Percentiles rank a stretch among this genome's conserved stretches.
These are phyloP conservation scores for Tylopilus intermedius DNA, from an alignment of 768 basidiomycete species.

Conservation along the genomic window DNA sequence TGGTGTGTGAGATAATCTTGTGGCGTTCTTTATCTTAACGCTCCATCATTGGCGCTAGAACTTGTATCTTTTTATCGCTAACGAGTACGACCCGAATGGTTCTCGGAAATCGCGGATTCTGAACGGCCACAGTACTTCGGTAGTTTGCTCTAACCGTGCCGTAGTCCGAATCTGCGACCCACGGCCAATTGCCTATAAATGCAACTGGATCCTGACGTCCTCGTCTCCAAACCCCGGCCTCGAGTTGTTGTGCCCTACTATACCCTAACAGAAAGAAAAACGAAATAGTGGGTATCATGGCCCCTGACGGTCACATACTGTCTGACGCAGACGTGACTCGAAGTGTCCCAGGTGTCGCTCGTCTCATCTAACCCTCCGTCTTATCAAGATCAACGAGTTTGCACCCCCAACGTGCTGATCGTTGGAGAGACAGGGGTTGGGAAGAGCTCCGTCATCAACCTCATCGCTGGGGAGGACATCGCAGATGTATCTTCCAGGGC, in stretches of 20 bases:
- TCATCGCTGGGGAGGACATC: background rate
- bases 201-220: background rate
- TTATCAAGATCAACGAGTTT: slow-evolving; percentile 8
- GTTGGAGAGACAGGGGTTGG: slow-evolving; percentile 14
- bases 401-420: slow-evolving; percentile 32
- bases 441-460: no score
- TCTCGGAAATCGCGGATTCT: background rate
- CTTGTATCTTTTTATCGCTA: no score
- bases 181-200: slow-evolving; percentile 9
- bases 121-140: background rate
- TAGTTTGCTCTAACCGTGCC: no score
- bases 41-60: slow-evolving; percentile 8
- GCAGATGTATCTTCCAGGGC: slow-evolving; percentile 29
- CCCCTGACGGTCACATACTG: background rate
- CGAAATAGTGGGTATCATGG: slow-evolving; percentile 7
- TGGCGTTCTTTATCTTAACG: background rate
- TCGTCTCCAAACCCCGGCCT: background rate
- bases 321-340: background rate
- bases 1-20: background rate
- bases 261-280: background rate
- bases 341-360: slow-evolving; percentile 4
- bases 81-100: no score
- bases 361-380: background rate
- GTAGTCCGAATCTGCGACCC: no score
- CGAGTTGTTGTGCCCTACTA: no score